Conservation (phyloP, 768 basidiomycete species). For the Asterophora parasitica region DNA sequence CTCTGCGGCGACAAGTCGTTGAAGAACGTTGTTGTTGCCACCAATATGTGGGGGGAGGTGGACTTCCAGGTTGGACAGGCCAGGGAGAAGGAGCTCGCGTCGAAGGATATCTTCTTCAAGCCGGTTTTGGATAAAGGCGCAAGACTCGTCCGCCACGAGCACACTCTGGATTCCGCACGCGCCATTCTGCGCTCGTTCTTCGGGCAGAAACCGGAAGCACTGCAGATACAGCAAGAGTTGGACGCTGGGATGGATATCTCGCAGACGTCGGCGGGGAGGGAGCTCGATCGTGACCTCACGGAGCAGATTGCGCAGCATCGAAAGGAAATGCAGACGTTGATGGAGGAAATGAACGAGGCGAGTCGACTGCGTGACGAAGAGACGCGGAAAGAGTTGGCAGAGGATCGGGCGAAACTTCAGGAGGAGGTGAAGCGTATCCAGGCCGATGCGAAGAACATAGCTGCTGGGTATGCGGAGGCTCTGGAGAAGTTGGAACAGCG, state of each 20-base stretch:
- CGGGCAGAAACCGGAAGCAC: conserved; percentile 33
- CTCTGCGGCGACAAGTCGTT: conserved; percentile 11
- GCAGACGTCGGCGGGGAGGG: conserved; percentile 50
- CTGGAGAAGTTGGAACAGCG: conserved; percentile 25
- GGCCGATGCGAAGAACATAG: conserved; percentile 35
- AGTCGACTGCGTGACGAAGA: conserved; percentile 43
- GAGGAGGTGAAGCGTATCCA: conserved; percentile 40
- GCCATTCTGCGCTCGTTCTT: conserved; percentile 39
- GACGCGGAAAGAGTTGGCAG: conserved; percentile 38
- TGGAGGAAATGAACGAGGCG: conserved; percentile 42
- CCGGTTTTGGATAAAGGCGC: conserved; percentile 47
- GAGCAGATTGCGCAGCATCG: conserved; percentile 42
- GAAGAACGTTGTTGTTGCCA: conserved; percentile 12
- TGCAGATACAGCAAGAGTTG: conserved; percentile 54
- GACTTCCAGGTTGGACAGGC: conserved; percentile 14
- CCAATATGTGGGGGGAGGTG: conserved; percentile 11
- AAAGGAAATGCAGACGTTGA: conserved; percentile 43
- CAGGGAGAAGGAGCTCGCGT: conserved; percentile 41
- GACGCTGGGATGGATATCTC: conserved; percentile 42
- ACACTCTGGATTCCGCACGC: conserved; percentile 36
- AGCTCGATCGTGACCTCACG: conserved; percentile 44
- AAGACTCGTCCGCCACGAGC: conserved; percentile 35
- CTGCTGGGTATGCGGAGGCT: conserved; percentile 33
- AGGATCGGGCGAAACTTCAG: conserved; percentile 38
- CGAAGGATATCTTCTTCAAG: conserved; percentile 45